Conservation (phyloP, 1,284 basidiomycete species). For the Naganishia liquefaciens region DNA sequence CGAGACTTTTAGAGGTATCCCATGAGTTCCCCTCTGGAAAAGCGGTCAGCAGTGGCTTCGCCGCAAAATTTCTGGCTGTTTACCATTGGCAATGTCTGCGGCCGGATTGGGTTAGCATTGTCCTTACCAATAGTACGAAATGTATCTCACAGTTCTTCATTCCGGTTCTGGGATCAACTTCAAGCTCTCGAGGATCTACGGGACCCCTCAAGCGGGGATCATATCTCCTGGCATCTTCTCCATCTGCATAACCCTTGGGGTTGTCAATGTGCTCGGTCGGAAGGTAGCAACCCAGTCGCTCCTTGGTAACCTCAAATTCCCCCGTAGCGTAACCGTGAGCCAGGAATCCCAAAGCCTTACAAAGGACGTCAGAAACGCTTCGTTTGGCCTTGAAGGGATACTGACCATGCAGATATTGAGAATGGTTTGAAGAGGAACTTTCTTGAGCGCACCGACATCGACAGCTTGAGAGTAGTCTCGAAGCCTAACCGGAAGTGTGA, state of each 20-base stretch:
- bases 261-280: conserved; percentile 76
- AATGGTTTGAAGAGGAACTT: conserved; percentile 70
- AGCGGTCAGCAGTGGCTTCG: background rate
- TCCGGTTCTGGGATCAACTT: conserved; percentile 79
- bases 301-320: conserved; percentile 80
- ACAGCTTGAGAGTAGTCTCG: conserved; percentile 81
- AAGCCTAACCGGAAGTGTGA: conserved; percentile 57
- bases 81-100: conserved; percentile 81
- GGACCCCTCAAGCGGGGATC: conserved; percentile 76
- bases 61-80: too few relatives aligned
- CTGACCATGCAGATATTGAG: conserved; percentile 80
- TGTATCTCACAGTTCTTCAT: conserved; percentile 87
- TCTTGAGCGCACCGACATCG: conserved; percentile 77
- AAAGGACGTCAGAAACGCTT: too few relatives aligned
- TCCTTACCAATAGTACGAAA: too few relatives aligned
- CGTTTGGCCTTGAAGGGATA: background rate
- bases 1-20: conserved; percentile 84
- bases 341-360: conserved; percentile 49
- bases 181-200: conserved; percentile 73
- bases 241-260: conserved; percentile 70
- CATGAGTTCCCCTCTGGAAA: conserved; percentile 68
- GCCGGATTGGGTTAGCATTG: background rate
- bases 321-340: conserved; percentile 78
- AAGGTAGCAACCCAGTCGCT: conserved; percentile 82
- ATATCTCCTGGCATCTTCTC: conserved; percentile 76